phyloP scores from a whole-genome alignment of 202 grass and related monocot genomes.

The Zizania palustris region DNA sequence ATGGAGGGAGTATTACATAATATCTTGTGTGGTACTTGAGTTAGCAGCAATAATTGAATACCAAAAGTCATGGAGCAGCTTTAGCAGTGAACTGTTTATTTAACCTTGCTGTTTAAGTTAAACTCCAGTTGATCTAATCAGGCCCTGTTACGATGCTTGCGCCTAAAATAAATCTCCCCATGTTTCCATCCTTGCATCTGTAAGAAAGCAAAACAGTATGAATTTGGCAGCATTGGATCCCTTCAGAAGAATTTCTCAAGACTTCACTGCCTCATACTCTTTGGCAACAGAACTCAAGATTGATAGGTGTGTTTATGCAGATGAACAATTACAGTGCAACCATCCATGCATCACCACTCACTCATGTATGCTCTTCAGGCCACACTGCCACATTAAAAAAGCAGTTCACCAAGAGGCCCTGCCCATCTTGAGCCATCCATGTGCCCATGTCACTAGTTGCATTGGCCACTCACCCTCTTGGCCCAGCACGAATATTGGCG shows the following conservation, averaged over 20 bases:
- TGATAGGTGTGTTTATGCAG: neutral
- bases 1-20: no score
- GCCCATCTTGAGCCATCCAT: constrained; percentile 31
- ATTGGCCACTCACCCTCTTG: constrained; percentile 14
- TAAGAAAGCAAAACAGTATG: no score
- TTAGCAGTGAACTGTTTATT: neutral
- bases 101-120: neutral
- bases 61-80: neutral
- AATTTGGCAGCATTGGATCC: neutral
- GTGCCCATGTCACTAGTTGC: constrained; percentile 34
- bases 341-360: no score
- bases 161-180: neutral
- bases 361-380: constrained; percentile 2
- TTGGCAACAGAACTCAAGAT: neutral
- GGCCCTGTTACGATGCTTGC: neutral
- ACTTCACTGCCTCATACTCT: neutral
- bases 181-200: no score
- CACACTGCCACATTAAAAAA: neutral
- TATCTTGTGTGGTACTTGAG: no score
- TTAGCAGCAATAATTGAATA: no score
- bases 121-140: neutral
- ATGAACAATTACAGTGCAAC: neutral
- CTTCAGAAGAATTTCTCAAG: neutral
- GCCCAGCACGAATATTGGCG: constrained; percentile 73
- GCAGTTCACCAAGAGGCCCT: neutral